Evolutionary conservation across 2,329 filamentous ascomycete species (phyloP), one percentile per base, ranked within the genome.

Genomic region (Sporothrix pseudoabietina): DNA sequence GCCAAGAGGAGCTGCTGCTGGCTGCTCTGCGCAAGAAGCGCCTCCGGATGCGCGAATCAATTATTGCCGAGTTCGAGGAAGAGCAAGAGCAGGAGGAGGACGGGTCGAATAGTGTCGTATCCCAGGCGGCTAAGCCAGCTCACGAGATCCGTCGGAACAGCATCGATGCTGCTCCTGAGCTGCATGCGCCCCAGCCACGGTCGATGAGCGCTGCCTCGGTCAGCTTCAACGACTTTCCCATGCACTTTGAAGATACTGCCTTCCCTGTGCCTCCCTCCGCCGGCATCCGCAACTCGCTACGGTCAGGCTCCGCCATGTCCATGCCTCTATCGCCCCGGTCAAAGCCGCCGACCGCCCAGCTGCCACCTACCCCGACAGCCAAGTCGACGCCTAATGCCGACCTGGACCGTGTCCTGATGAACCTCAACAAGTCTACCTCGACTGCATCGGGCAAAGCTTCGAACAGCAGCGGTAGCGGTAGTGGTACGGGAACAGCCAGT

Each of bases 1-100:
- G 82, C 4, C 87, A 89, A 75, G 87, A 89, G 74, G 86, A 89
- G 78, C 85, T 88, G 83, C 81, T 89, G 0, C 81, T 89, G 4
- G 85, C 87, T 1, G 87, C 87, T 2, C 82, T 89, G 57, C 83
- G 87, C 9, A 83, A 86, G 76, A 88, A 88, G 81, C 83, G 87
- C n/a, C 84, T 86, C 3, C 81, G 82, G n/a, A 87, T 88, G 84
- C 84, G 86, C 1, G 84, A 87, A 75, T 83, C 82, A 3, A 80
- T 84, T 22, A 79, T 84, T 14, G 80, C 82, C 30, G 83, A 85
- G 74, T 80, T 82, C 16, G 83, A 84, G 41, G 83, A 82, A 44
- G 80, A 81, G 49, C 44, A 76, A 39, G 76, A 73, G 16, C 41
- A 59, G 8, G 35, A 63, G 10, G 41, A 76, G 32, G 32, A 9